Conservation (phyloP, 805 yeast species). For the Saccharomycopsis amapae region DNA sequence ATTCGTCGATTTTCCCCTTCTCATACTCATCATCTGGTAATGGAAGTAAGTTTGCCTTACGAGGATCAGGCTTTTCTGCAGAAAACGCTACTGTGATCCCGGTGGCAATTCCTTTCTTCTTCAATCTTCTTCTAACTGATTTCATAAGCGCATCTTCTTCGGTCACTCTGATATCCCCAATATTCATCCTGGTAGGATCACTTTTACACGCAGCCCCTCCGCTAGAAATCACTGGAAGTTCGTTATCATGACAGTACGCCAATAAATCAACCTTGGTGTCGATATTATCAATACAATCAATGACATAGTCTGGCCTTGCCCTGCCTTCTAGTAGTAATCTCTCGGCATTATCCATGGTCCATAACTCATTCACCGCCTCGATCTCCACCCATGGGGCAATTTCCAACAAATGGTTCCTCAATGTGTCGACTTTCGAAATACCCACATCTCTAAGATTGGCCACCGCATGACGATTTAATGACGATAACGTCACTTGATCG, state of each 20-base stretch:
- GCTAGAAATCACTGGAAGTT: slow-evolving; percentile 70
- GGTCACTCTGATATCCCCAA: slow-evolving; percentile 82
- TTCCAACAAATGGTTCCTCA: slow-evolving; percentile 55
- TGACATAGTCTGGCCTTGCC: slow-evolving; percentile 65
- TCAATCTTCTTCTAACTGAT: slow-evolving; percentile 75
- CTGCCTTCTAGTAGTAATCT: slow-evolving; percentile 43
- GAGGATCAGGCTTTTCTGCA: slow-evolving; percentile 94
- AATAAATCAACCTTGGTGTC: slow-evolving; percentile 93
- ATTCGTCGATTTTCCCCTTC: slow-evolving; percentile 78
- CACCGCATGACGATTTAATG: slow-evolving; percentile 89
- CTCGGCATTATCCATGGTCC: slow-evolving; percentile 62
- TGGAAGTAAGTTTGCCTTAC: slow-evolving; percentile 83
- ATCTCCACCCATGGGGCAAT: slow-evolving; percentile 94
- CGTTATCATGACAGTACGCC: slow-evolving; percentile 55
- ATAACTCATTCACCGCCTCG: slow-evolving; percentile 70
- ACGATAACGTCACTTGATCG: slow-evolving; percentile 90
- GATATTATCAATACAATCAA: slow-evolving; percentile 94
- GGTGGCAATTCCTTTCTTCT: slow-evolving; percentile 64
- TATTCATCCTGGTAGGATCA: slow-evolving; percentile 85
- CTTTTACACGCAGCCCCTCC: slow-evolving; percentile 98
- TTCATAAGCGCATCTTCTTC: slow-evolving; percentile 93
- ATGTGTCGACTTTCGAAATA: slow-evolving; percentile 75
- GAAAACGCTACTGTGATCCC: slow-evolving; percentile 87
- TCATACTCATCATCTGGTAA: slow-evolving; percentile 73
- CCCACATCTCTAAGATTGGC: slow-evolving; percentile 93